Conservation (phyloP, 2,329 filamentous ascomycete genomes). For the Curvularia verruculosa region DNA sequence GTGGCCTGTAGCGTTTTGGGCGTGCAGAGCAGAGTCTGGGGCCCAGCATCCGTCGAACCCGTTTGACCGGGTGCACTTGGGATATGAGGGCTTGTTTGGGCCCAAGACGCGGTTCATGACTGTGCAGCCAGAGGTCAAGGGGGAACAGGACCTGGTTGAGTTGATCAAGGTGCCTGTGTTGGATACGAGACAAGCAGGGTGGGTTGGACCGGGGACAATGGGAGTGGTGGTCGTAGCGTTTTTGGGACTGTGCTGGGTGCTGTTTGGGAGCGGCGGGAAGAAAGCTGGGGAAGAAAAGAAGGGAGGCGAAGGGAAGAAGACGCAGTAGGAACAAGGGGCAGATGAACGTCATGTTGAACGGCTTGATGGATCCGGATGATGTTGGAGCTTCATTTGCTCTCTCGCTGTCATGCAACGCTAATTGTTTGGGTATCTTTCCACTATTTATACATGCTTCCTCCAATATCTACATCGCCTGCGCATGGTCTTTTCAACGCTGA, state of each 20-base stretch:
- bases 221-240: conserved; percentile 53
- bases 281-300: conserved; percentile 6
- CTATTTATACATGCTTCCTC: not conserved
- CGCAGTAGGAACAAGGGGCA: conserved; percentile 19
- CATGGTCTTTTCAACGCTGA: not conserved
- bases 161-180: conserved; percentile 53
- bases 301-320: conserved; percentile 28
- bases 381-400: conserved; percentile 3
- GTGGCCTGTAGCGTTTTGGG: conserved; percentile 89
- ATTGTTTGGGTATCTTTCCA: conserved; percentile 16
- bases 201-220: conserved; percentile 53
- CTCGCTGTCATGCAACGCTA: conserved; percentile 6
- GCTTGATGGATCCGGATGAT: not conserved
- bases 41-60: conserved; percentile 76
- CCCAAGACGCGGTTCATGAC: conserved; percentile 85
- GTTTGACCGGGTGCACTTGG: conserved; percentile 84
- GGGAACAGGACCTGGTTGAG: conserved; percentile 31
- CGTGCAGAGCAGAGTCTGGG: conserved; percentile 71
- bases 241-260: conserved; percentile 52
- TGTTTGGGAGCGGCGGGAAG: conserved; percentile 33
- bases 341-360: not conserved
- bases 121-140: conserved; percentile 41
- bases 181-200: conserved; percentile 42
- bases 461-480: not conserved
- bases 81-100: conserved; percentile 82